phyloP scores from a whole-genome alignment of 352 stramenopile species.

The Globisporangium lucens region DNA sequence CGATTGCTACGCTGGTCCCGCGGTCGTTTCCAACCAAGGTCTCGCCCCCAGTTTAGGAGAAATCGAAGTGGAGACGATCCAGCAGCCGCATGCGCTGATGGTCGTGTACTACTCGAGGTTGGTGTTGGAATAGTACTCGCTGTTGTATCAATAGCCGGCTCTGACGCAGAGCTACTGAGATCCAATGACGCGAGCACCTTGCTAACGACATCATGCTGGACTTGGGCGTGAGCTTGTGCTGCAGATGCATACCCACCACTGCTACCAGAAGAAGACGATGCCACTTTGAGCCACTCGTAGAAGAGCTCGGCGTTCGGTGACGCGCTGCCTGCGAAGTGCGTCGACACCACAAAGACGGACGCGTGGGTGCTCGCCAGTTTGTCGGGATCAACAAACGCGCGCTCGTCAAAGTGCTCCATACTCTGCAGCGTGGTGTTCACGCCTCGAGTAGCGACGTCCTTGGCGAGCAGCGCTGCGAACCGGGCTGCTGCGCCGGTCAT shows the following conservation, averaged over 20 bases:
- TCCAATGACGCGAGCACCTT: not conserved
- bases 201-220: not conserved
- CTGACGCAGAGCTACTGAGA: not conserved
- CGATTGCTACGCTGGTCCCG: not conserved
- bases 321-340: conserved; percentile 93
- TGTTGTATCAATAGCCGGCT: not conserved
- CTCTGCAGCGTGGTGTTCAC: conserved; percentile 67
- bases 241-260: not conserved
- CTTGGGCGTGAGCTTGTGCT: not conserved
- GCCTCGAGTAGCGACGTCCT: conserved; percentile 60
- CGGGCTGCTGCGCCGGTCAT: conserved; percentile 93
- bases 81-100: not conserved
- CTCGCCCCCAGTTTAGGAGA: conserved; percentile 11
- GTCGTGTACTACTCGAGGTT: too few species aligned
- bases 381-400: conserved; percentile 26
- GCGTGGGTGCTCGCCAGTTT: conserved; percentile 21
- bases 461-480: conserved; percentile 83
- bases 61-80: conserved; percentile 6
- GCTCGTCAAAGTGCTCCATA: conserved; percentile 80
- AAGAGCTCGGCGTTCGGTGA: conserved; percentile 92
- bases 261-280: not conserved
- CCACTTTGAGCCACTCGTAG: conserved; percentile 72
- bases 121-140: not conserved
- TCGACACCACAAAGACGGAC: conserved; percentile 93
- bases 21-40: conserved; percentile 1